phyloP scores from a whole-genome alignment of 352 stramenopile genomes.

The Stephanocyclus meneghinianus region DNA sequence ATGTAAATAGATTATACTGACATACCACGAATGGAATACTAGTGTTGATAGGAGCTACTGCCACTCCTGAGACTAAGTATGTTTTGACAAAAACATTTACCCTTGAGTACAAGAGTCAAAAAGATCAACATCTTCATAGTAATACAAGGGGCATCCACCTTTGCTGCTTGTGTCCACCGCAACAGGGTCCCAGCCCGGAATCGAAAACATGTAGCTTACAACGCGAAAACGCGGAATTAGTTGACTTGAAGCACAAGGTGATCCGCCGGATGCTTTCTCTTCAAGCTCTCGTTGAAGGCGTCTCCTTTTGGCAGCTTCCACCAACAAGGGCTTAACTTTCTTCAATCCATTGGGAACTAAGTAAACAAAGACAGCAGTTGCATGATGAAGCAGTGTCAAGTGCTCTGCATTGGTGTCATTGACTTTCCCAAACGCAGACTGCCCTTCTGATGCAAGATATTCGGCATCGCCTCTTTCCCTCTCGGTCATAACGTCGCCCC shows the following conservation, averaged over 20 bases:
- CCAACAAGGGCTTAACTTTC: constrained; percentile 63
- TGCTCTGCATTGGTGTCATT: constrained; percentile 1
- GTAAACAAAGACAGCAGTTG: constrained; percentile 78
- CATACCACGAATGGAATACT: background rate
- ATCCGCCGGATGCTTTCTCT: background rate
- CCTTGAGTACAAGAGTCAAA: background rate
- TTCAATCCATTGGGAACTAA: constrained; percentile 75
- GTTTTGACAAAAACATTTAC: background rate
- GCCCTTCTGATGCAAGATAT: background rate
- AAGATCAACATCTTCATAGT: constrained; percentile 60
- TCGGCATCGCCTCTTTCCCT: constrained; percentile 14
- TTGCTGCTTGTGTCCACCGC: constrained; percentile 59
- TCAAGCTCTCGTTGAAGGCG: constrained; percentile 16
- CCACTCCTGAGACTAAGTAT: background rate
- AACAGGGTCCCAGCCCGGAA: constrained; percentile 68
- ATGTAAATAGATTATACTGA: constrained; percentile 1
- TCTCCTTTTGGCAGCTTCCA: constrained; percentile 41
- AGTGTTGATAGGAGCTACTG: background rate
- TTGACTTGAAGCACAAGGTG: background rate
- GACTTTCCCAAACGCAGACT: background rate
- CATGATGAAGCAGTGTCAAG: constrained; percentile 65
- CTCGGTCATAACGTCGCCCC: constrained; percentile 58
- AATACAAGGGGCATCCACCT: constrained; percentile 66
- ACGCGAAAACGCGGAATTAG: constrained; percentile 47
- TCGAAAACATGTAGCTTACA: constrained; percentile 78